Percentiles rank a stretch among this genome's conserved stretches.
Conservation (phyloP, 1,284 basidiomycete genomes). For the Schizopora paradoxa region DNA sequence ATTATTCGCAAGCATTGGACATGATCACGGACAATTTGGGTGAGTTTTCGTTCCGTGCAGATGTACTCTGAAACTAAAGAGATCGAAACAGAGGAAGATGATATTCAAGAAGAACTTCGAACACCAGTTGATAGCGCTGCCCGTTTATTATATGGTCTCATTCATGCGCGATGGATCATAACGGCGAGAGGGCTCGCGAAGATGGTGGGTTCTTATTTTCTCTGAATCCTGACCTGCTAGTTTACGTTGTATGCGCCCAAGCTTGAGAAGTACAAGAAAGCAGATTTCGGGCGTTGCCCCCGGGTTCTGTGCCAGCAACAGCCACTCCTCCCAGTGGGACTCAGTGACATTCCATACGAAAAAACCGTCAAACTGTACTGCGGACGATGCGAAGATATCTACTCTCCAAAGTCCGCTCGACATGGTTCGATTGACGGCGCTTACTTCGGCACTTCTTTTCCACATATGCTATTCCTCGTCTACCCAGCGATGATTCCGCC, state of each 20-base stretch:
- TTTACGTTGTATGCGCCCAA: conserved; percentile 35
- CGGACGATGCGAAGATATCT: conserved; percentile 93
- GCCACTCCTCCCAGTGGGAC: conserved; percentile 90
- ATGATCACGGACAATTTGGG: conserved; percentile 92
- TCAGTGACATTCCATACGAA: conserved; percentile 91
- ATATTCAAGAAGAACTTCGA: conserved; percentile 72
- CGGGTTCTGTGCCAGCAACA: conserved; percentile 90
- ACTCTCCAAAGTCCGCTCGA: conserved; percentile 90
- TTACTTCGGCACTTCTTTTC: conserved; percentile 95
- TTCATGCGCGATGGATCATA: conserved; percentile 95
- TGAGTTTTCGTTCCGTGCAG: conserved; percentile 32
- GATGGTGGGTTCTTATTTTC: conserved; percentile 59
- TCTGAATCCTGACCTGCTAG: conserved; percentile 9
- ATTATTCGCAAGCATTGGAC: conserved; percentile 92
- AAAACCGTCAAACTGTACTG: conserved; percentile 97
- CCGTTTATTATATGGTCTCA: conserved; percentile 88
- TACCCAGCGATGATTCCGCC: conserved; percentile 87
- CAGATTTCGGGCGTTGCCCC: conserved; percentile 94
- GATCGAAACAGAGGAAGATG: conserved; percentile 50
- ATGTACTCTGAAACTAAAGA: background rate
- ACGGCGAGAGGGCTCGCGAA: conserved; percentile 90
- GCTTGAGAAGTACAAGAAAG: conserved; percentile 96
- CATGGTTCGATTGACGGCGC: conserved; percentile 96
- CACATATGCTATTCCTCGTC: conserved; percentile 92
- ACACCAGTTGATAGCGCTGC: conserved; percentile 89